These are phyloP conservation scores for Kwoniella sp. DNA, from an alignment of 768 basidiomycete genomes.

Conservation along the genomic window DNA sequence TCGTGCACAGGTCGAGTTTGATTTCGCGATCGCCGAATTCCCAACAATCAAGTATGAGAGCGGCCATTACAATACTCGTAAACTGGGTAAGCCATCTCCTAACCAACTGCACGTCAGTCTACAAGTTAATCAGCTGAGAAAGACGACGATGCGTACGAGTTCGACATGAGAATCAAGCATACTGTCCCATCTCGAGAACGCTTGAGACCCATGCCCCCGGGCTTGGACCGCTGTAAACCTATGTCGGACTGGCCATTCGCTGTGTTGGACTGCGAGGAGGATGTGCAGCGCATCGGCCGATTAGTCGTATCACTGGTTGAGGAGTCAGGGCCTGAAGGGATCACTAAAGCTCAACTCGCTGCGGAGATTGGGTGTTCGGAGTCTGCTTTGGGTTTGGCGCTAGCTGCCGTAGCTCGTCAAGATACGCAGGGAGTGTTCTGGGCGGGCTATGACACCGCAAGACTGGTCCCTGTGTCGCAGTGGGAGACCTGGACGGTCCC, in stretches of 20 bases:
- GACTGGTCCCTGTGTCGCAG: conserved; percentile 18
- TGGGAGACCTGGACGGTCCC: conserved; percentile 18
- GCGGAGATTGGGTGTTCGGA: not conserved
- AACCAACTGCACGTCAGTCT: not conserved
- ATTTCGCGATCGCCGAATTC: conserved; percentile 63
- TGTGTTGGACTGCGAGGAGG: too few species aligned
- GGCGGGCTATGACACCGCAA: conserved; percentile 39
- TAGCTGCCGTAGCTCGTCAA: conserved; percentile 11
- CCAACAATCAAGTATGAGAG: conserved; percentile 58
- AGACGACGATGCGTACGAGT: conserved; percentile 44
- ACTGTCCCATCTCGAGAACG: not conserved
- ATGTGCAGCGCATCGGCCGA: not conserved
- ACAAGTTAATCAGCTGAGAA: not conserved
- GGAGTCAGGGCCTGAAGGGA: conserved; percentile 25
- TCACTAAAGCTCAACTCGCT: conserved; percentile 22
- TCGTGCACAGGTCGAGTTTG: conserved; percentile 62
- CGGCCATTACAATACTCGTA: conserved; percentile 65
- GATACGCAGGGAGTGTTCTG: conserved; percentile 22
- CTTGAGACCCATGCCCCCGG: too few species aligned
- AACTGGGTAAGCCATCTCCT: conserved; percentile 18
- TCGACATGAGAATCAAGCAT: conserved; percentile 21
- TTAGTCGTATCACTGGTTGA: conserved; percentile 13
- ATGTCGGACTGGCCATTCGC: too few species aligned
- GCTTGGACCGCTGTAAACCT: not conserved
- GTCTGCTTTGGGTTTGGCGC: not conserved